Base-by-base conservation (phyloP, 257 asterid species). In the Nicotiana paniculata region DNA sequence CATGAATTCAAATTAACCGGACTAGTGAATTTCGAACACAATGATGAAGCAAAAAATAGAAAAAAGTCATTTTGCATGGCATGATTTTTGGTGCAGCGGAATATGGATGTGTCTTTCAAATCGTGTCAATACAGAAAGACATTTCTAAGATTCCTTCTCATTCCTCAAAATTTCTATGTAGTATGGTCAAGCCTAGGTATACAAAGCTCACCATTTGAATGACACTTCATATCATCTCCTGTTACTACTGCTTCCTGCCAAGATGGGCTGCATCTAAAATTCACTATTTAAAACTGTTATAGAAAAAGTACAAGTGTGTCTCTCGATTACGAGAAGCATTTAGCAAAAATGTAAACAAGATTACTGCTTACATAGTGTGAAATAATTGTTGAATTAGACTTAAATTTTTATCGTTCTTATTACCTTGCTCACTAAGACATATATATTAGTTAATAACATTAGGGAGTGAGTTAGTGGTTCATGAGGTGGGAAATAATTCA, bases 401-500 rank as follows among this genome's bases (percentile, higher is more conserved):
- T 6, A 13, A 4, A 30, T 30, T 32, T 32, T 65, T 6, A 65
- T 18, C 46, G 32, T 24, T 18, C 70, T 32, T 17, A 66, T 66
- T 4, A 4, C 74, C 48, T 30, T 15, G 72, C 24, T 16, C 9
- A 16, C 17, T 66, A 32, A 64, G 74, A 3, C 48, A 67, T 17
- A 7, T 13, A 65, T 63, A 17, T 18, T 9, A 57, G 63, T 2
- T 17, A 57, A 26, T 57, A 57, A 57, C 63, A 57, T 57, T 64
- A 64, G 21, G 43, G 70, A 9, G 39, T 64, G 70, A 13, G 74
- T 82, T 82, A 89, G 89, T 90, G 82, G 75, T 54, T 46, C 24
- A 21, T 46, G 37, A 75, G 6, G 63, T 48, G 59, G 5, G 21
- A 48, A 5, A 5, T 51, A 55, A 75, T 61, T n/a, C 9, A 51